A percentile compares a stretch with the other conserved stretches of the same genome.
phyloP scores from a whole-genome alignment of 148 eudicot genomes.

The Spergularia bocconei region DNA sequence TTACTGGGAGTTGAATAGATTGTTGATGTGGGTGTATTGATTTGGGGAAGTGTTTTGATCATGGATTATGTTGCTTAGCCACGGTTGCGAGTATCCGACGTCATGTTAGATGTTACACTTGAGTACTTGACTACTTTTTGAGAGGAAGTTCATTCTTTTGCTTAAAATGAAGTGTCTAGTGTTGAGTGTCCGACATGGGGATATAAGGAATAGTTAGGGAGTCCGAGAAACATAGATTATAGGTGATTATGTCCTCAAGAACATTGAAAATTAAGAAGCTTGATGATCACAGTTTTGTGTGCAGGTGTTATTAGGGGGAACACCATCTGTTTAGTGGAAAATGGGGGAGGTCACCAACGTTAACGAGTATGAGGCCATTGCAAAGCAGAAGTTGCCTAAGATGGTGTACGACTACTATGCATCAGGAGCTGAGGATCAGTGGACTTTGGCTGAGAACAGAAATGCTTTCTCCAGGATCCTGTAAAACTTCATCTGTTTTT shows the following conservation, averaged over 20 bases:
- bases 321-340: constrained; percentile 1
- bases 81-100: too few relatives aligned
- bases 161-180: too few relatives aligned
- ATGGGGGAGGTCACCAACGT: constrained; percentile 96
- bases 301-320: constrained; percentile 11
- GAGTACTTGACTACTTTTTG: too few relatives aligned
- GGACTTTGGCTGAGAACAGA: constrained; percentile 93
- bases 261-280: not conserved
- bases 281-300: not conserved
- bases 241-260: too few relatives aligned
- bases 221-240: too few relatives aligned
- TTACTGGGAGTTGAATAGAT: not conserved
- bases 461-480: constrained; percentile 91
- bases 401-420: constrained; percentile 96
- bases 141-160: too few relatives aligned
- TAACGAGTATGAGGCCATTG: constrained; percentile 82
- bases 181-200: too few relatives aligned
- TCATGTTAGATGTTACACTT: too few relatives aligned
- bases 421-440: constrained; percentile 98
- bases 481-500: constrained; percentile 35
- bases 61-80: too few relatives aligned
- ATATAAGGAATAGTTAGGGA: too few relatives aligned
- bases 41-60: too few relatives aligned
- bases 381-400: constrained; percentile 92
- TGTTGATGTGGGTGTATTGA: not conserved